Evolutionary conservation across 345 rosid species (phyloP).

Genomic region (Cardamine resedifolia): DNA sequence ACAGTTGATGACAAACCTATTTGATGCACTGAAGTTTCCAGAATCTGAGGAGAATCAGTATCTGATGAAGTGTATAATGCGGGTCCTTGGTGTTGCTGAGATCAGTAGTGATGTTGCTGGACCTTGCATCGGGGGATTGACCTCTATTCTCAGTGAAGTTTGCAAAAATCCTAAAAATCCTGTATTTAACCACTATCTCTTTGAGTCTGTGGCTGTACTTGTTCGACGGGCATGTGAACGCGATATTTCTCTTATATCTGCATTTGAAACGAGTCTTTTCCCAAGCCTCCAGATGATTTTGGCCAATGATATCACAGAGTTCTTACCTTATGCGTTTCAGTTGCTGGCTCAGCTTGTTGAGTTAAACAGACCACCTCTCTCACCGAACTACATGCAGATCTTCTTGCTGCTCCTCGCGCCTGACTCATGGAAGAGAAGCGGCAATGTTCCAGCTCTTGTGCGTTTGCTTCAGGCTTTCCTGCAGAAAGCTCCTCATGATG

Average conservation of each 20-base stretch:
- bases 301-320: conserved; percentile 80
- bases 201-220: conserved; percentile 96
- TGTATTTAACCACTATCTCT: conserved; percentile 89
- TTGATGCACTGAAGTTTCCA: conserved; percentile 67
- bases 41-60: conserved; percentile 99
- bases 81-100: conserved; percentile 86
- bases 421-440: conserved; percentile 82
- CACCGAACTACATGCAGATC: conserved; percentile 79
- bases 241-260: conserved; percentile 63
- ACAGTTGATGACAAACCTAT: conserved; percentile 67
- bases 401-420: conserved; percentile 78
- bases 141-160: conserved; percentile 70
- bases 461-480: conserved; percentile 98
- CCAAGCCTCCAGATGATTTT: conserved; percentile 83
- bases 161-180: conserved; percentile 94
- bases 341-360: conserved; percentile 93
- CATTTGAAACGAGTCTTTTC: conserved; percentile 75
- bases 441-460: conserved; percentile 97
- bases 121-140: conserved; percentile 79
- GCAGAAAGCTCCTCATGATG: conserved; percentile 83
- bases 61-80: conserved; percentile 94
- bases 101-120: conserved; percentile 71
- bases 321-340: conserved; percentile 98
- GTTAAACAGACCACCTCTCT: conserved; percentile 79
- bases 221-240: conserved; percentile 85